Evolutionary conservation across 176 grass and related monocot species (phyloP).

Genomic region (Carex pumila): DNA sequence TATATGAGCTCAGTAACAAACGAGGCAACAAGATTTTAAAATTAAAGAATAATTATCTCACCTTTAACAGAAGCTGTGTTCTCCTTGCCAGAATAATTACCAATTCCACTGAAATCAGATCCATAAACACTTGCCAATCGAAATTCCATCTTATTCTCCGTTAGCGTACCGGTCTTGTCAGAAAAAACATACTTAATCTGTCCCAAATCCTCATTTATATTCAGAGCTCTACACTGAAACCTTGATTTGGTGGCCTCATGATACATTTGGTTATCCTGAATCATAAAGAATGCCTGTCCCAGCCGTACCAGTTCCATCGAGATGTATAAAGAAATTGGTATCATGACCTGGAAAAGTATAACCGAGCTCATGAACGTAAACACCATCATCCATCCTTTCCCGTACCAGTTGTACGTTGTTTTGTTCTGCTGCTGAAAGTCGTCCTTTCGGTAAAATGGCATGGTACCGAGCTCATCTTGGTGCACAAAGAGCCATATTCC

Average conservation of each 20-base stretch:
- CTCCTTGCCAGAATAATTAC: not conserved
- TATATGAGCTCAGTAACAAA: not conserved
- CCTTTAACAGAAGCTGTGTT: not conserved
- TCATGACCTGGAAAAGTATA: slow-evolving; percentile 83
- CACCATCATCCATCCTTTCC: slow-evolving; percentile 39
- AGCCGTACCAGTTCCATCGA: slow-evolving; percentile 86
- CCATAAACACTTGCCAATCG: slow-evolving; percentile 62
- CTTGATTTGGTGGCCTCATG: slow-evolving; percentile 39
- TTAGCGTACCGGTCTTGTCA: slow-evolving; percentile 91
- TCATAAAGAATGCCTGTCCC: slow-evolving; percentile 94
- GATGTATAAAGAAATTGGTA: slow-evolving; percentile 85
- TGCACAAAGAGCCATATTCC: slow-evolving; percentile 68
- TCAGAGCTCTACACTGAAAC: slow-evolving; percentile 93
- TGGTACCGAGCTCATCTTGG: slow-evolving; percentile 25
- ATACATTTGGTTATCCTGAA: slow-evolving; percentile 63
- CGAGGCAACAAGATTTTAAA: not conserved
- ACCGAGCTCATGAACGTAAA: slow-evolving; percentile 79
- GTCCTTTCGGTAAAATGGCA: slow-evolving; percentile 60
- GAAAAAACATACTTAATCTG: slow-evolving; percentile 99
- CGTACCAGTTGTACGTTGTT: slow-evolving; percentile 64
- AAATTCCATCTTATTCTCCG: slow-evolving; percentile 95
- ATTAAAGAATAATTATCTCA: not conserved
- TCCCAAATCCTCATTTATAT: slow-evolving; percentile 98
- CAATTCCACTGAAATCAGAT: slow-evolving; percentile 42
- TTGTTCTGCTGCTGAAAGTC: slow-evolving; percentile 4